Evolutionary conservation across 805 yeast species (phyloP), one percentile per base, ranked within the genome.

Genomic region (Teunomyces pallodes): DNA sequence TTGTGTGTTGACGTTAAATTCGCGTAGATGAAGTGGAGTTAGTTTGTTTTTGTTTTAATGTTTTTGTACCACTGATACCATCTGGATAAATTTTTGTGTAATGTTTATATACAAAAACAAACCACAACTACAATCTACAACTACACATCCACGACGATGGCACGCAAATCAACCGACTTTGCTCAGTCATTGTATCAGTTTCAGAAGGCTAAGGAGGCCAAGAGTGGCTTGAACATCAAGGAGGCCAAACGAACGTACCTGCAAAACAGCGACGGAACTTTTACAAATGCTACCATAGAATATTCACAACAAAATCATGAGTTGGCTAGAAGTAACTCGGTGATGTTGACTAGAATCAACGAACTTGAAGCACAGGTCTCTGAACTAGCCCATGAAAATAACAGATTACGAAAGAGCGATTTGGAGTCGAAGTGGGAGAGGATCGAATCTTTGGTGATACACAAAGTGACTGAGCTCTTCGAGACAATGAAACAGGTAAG

Each of bases 261-360:
- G 44, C 41, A 30, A 17, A 14, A 39, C 9, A 24, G 2, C n/a
- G 48, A 20, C 35, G 36, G 38, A 13, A 38, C 41, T 10, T 26
- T 24, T 17, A 38, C 29, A 13, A 38, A 38, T 13, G 13, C 26
- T 56, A 38, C 59, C 53, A 43, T 74, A 64, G 57, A 64, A 41
- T 75, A 69, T 46, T 43, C 61, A 5, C 60, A 59, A n/a, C 84
- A 80, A 56, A 86, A 86, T 62, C 72, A 71, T 46, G 75, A 77
- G n/a, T 63, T 86, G 26, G 88, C 88, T 0, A 79, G 74, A 51
- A 78, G 76, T 43, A 84, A 82, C 59, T 76, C 85, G 2, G 60
- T 72, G 17, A 66, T 84, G 59, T 69, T 77, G 72, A 60, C 74
- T 33, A 79, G 72, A 53, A 68, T 85, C 24, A 62, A 76, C 3